Evolutionary conservation across 2,329 filamentous ascomycete species (phyloP), one percentile per base, ranked within the genome.

Genomic region (Rhexocercosporidium sp.): DNA sequence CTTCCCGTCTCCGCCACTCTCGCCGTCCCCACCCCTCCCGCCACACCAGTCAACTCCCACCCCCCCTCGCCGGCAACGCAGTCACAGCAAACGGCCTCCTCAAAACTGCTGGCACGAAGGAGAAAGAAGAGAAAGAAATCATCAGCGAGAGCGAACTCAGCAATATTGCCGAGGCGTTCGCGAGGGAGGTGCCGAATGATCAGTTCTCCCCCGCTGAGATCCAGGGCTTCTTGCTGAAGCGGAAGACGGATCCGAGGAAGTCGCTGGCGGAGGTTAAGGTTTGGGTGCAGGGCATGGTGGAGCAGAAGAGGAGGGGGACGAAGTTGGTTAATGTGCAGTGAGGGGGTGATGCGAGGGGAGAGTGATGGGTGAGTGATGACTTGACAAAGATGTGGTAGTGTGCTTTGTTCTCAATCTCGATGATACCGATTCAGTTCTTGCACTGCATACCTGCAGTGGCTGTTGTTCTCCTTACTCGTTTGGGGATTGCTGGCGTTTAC

Each of bases 171-270:
- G 20, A 70, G 5, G 72, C 80, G 34, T 91, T 91, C 72, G 82
- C 84, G 1, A 71, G 77, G 1, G 79, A 81, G 62, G 83, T 91
- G n/a, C 85, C 86, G 0, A 78, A 82, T n/a, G 79, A 77, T 1
- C 76, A 78, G 49, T 84, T 89, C 68, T 85, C 82, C 27, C 87
- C 88, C 0, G 89, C 89, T 0, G 85, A 90, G 76, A 85, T 91
- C 49, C 88, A 90, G 75, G 88, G 88, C 0, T 91, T 89, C 75
- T 73, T 91, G 66, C 78, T 90, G 54, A 88, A 87, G 77, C 79
- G 86, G 51, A 90, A 90, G 79, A 86, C 85, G 78, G 81, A 83
- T 41, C 88, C 88, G 7, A 78, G 79, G 11, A 80, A 81, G 71
- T 88, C 89, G 1, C 74, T 89, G 39, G 78, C 79, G 22, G 85